These are phyloP conservation scores for Chytriomyces sp. DNA, from an alignment of 192 early-diverging fungal species.

Conservation along the genomic window DNA sequence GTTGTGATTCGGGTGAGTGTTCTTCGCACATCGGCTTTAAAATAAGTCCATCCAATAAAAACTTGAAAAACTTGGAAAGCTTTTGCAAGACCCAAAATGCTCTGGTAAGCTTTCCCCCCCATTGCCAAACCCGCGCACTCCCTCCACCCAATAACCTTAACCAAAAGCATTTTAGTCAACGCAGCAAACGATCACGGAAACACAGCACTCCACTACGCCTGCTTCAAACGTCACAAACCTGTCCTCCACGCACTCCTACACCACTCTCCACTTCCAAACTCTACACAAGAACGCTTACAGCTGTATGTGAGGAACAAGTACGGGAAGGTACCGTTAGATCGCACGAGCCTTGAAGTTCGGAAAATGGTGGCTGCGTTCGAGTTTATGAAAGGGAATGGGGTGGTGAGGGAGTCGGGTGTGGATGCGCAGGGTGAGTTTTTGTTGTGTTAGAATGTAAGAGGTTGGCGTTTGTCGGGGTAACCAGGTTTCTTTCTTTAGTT, in stretches of 20 bases:
- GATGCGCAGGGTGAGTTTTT: conserved; percentile 24
- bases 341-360: conserved; percentile 44
- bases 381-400: conserved; percentile 22
- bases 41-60: too few relatives aligned
- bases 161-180: conserved; percentile 55
- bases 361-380: conserved; percentile 21
- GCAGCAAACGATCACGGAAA: conserved; percentile 63
- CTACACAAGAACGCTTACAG: not conserved
- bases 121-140: not conserved
- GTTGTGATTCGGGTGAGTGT: conserved; percentile 46
- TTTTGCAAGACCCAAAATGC: not conserved
- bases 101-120: not conserved
- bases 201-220: conserved; percentile 65
- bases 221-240: conserved; percentile 49
- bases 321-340: conserved; percentile 40
- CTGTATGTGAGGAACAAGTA: conserved; percentile 54
- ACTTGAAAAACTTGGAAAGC: conserved; percentile 29
- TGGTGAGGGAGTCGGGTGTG: conserved; percentile 16
- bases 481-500: not conserved
- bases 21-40: too few relatives aligned
- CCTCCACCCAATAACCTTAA: not conserved
- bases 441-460: conserved; percentile 27
- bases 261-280: conserved; percentile 15
- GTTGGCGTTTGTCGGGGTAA: conserved; percentile 7
- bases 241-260: conserved; percentile 42